A percentile compares a stretch with the other conserved stretches of the same genome.
phyloP scores from a whole-genome alignment of 1,284 basidiomycete species.

The Ganoderma meredithae region DNA sequence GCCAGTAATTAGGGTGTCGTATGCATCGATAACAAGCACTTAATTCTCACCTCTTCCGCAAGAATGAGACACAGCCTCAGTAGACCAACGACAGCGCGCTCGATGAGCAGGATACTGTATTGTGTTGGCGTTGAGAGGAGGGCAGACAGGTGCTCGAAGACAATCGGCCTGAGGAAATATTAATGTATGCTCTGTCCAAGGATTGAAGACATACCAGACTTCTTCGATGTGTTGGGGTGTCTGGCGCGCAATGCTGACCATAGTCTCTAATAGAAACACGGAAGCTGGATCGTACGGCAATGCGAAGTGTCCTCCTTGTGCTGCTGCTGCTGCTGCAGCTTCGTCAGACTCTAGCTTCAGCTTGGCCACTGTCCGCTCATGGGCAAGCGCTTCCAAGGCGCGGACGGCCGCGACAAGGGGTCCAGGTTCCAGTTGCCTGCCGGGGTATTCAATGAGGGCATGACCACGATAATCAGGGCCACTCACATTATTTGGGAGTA shows the following conservation, averaged over 20 bases:
- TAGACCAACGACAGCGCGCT: slow-evolving; percentile 94
- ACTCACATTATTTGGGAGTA: slow-evolving; percentile 92
- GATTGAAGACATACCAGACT: slow-evolving; percentile 69
- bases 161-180: slow-evolving; percentile 72
- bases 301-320: slow-evolving; percentile 51
- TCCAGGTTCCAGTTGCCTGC: slow-evolving; percentile 78
- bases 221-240: slow-evolving; percentile 83
- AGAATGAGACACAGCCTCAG: slow-evolving; percentile 83
- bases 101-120: slow-evolving; percentile 91
- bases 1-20: neutral
- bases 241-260: slow-evolving; percentile 87
- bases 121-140: slow-evolving; percentile 80
- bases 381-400: slow-evolving; percentile 90
- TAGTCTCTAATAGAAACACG: slow-evolving; percentile 92
- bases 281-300: slow-evolving; percentile 95
- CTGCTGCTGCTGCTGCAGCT: slow-evolving; percentile 42
- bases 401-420: slow-evolving; percentile 85
- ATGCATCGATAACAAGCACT: neutral
- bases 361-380: slow-evolving; percentile 82
- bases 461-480: neutral
- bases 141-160: slow-evolving; percentile 90
- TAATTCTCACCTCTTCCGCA: slow-evolving; percentile 69
- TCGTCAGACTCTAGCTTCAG: slow-evolving; percentile 76
- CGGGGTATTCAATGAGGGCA: neutral
- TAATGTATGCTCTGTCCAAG: neutral